Base-by-base conservation (phyloP, 208 protist species). In the Wallacemonas sp. region DNA sequence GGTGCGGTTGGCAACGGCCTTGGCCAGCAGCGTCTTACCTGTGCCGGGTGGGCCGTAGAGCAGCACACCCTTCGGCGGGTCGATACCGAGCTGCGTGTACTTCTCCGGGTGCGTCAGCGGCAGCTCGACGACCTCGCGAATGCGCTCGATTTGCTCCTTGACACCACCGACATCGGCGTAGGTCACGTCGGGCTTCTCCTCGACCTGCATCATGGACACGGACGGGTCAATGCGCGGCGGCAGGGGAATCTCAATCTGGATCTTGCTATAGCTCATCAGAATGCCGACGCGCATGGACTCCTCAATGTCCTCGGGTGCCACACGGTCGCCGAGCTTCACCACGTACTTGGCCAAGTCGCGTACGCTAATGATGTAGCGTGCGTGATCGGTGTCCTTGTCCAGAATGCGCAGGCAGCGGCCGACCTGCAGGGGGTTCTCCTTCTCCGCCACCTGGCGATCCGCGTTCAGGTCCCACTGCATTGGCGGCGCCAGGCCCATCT, bases 161-260 rank as follows among this genome's bases (percentile, higher is more conserved):
- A 87, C 97, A n/a, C 99, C 99, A 47, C 99, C 99, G 6, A 99
- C 97, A 79, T 99, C 99, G 43, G 98, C 94, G 86, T 99, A 99
- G 1, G 99, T 99, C 21, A 99, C 94, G 75, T 99, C 99, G 14
- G 95, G 95, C 66, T 98, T 98, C 73, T 98, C 95, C 82, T 98
- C 95, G n/a, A 98, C 98, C 75, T 98, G 93, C 99, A 99, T 99
- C 96, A 99, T 99, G 2, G 98, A 99, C 4, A 99, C 99, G 21
- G 96, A 98, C 9, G 99, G 98, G 78, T 99, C 99, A 74, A 99
- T 99, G 69, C 98, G 96, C 17, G 99, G 99, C n/a, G 99, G 99
- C 36, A 99, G 96, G 24, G 99, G 99, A 55, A 99, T 98, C 79
- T 99, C 96, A 81, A 99, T 99, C 76, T 99, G 93, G 76, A 99